Conservation (phyloP, 106 monocot genomes). For the Agapanthus africanus region DNA sequence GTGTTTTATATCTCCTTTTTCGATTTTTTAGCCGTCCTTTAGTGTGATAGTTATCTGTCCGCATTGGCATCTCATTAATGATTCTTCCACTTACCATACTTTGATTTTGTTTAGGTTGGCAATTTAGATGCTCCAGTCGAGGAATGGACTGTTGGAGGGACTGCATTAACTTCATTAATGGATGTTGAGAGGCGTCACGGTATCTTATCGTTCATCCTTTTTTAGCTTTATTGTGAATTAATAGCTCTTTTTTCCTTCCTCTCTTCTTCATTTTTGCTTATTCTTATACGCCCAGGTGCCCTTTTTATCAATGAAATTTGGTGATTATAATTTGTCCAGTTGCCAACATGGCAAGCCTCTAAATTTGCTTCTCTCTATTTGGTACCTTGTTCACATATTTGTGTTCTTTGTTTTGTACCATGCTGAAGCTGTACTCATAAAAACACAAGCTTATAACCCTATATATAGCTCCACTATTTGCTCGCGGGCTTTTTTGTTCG, state of each 20-base stretch:
- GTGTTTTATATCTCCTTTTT: too few species aligned
- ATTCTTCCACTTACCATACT: not conserved
- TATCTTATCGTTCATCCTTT: constrained; percentile 19
- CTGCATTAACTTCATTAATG: constrained; percentile 89
- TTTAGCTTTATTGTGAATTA: not conserved
- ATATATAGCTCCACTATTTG: too few species aligned
- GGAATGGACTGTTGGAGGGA: constrained; percentile 96
- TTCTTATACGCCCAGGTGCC: not conserved
- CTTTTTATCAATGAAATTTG: not conserved
- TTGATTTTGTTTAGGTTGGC: constrained; percentile 49
- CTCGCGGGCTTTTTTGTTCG: not conserved
- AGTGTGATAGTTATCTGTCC: too few species aligned
- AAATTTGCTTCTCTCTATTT: too few species aligned
- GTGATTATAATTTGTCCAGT: not conserved
- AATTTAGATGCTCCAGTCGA: constrained; percentile 90
- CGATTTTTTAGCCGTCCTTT: too few species aligned
- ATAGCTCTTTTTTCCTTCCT: not conserved
- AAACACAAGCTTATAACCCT: too few species aligned
- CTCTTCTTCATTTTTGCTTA: not conserved
- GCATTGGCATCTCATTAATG: not conserved
- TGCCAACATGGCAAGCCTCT: not conserved
- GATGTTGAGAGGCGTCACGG: constrained; percentile 98
- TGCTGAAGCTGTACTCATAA: too few species aligned
- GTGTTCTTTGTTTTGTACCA: too few species aligned
- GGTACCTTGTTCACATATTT: too few species aligned